A percentile compares a stretch with the other conserved stretches of the same genome.
phyloP scores from a whole-genome alignment of 2,329 filamentous ascomycete species.

The Didymella exigua region DNA sequence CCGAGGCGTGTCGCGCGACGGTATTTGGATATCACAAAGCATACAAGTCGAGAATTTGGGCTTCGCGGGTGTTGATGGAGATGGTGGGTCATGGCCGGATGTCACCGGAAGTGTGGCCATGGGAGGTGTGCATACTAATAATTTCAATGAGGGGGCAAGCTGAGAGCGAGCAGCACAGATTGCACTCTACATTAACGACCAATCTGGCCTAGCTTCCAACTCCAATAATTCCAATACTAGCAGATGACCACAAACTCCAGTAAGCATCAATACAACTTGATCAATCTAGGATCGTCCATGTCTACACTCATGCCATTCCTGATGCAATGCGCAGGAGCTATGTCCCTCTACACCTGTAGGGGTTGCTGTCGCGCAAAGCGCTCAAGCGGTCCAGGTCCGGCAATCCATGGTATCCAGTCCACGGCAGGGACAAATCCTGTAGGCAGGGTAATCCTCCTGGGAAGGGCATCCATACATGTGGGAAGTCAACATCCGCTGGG shows the following conservation, averaged over 20 bases:
- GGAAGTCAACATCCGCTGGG: conserved; percentile 32
- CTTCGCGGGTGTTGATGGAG: neutral
- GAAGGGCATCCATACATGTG: conserved; percentile 31
- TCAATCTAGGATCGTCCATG: conserved; percentile 31
- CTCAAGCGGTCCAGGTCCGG: conserved; percentile 26
- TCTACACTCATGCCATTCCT: conserved; percentile 33
- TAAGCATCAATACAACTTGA: conserved; percentile 23
- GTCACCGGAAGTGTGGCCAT: neutral
- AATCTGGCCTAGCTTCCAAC: neutral
- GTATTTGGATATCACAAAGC: conserved; percentile 7
- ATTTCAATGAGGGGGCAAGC: neutral
- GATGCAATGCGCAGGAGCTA: conserved; percentile 34
- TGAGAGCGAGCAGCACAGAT: neutral
- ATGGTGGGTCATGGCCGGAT: neutral
- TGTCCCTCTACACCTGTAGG: conserved; percentile 25
- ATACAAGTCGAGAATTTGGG: neutral
- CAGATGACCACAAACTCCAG: conserved; percentile 18
- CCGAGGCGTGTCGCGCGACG: conserved; percentile 8
- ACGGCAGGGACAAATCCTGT: conserved; percentile 35
- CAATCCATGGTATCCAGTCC: conserved; percentile 27
- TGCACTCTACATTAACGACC: conserved; percentile 3
- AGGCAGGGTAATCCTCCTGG: conserved; percentile 23
- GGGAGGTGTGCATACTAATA: neutral
- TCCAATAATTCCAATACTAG: conserved; percentile 8
- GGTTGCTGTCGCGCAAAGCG: conserved; percentile 27